These are phyloP conservation scores for Limonium bicolor DNA, from an alignment of 148 eudicot species.

Conservation along the genomic window DNA sequence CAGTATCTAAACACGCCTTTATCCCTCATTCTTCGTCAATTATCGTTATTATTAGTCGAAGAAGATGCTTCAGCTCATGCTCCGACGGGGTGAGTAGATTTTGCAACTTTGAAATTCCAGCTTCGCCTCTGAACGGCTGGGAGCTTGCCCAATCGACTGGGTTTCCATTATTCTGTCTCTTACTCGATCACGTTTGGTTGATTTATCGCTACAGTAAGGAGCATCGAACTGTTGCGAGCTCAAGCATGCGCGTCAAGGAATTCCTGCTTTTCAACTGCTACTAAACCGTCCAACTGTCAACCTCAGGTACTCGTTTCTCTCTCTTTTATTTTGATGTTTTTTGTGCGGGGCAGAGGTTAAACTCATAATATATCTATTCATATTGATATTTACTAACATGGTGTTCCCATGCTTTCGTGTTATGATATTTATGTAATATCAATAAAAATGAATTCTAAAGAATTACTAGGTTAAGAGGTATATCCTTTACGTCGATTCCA, in stretches of 20 bases:
- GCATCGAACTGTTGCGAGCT: constrained; percentile 30
- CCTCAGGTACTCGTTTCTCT: constrained; percentile 40
- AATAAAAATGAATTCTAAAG: not conserved
- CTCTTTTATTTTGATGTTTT: not conserved
- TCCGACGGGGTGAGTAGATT: constrained; percentile 51
- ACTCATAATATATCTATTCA: not conserved
- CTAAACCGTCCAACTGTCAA: constrained; percentile 30
- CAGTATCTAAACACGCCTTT: too few relatives aligned
- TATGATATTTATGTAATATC: not conserved
- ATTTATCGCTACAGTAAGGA: constrained; percentile 20
- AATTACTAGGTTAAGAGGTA: too few relatives aligned
- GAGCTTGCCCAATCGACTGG: not conserved
- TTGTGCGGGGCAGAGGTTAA: not conserved
- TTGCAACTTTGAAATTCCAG: not conserved
- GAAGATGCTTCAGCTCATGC: constrained; percentile 45
- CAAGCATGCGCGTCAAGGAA: constrained; percentile 26
- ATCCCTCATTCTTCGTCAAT: not conserved
- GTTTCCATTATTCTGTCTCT: not conserved
- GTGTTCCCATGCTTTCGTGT: not conserved
- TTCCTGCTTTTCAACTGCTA: constrained; percentile 34
- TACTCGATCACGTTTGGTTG: not conserved
- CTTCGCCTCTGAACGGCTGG: not conserved
- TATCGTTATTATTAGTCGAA: constrained; percentile 1
- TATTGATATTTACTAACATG: not conserved
- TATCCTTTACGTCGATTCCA: too few relatives aligned